Conservation (phyloP, 2,329 filamentous ascomycete species). For the Diaporthe nobilis region DNA sequence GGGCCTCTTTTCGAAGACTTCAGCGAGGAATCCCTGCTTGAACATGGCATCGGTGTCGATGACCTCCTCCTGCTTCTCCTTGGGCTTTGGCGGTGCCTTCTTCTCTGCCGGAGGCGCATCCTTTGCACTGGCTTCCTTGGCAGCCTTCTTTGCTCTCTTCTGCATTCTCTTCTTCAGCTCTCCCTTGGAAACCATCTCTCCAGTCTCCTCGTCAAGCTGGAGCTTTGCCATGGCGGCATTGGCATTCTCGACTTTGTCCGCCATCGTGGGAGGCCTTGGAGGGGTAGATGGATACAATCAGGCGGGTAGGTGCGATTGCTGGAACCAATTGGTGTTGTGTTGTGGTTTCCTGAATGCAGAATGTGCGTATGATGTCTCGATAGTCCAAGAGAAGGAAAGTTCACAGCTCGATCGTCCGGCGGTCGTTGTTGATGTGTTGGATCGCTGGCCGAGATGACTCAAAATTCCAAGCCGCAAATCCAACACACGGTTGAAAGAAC, state of each 20-base stretch:
- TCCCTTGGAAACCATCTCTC: conserved; percentile 58
- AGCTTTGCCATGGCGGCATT: conserved; percentile 52
- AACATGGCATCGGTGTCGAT: conserved; percentile 79
- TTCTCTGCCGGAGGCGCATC: conserved; percentile 44
- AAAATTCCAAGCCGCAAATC: conserved; percentile 38
- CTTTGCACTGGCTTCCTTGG: conserved; percentile 45
- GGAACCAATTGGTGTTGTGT: conserved; percentile 7
- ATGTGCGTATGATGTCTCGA: neutral
- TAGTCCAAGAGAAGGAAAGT: neutral
- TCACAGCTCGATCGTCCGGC: neutral
- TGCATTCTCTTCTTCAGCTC: conserved; percentile 57
- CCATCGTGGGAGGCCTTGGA: conserved; percentile 46
- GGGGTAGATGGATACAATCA: neutral
- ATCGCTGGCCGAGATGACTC: conserved; percentile 35
- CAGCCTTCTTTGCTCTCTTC: conserved; percentile 50
- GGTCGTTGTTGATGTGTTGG: neutral
- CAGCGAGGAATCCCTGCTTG: conserved; percentile 81
- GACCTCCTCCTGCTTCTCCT: conserved; percentile 60
- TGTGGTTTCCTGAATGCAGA: neutral
- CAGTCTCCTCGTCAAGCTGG: conserved; percentile 57
- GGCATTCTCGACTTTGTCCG: conserved; percentile 51
- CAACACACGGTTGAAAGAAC: neutral
- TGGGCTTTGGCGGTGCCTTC: conserved; percentile 52
- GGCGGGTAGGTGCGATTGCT: neutral
- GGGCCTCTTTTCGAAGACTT: conserved; percentile 79